These are phyloP conservation scores for Dendrostoma leiphaemia DNA, from an alignment of 2,329 filamentous ascomycete species.

Conservation along the genomic window DNA sequence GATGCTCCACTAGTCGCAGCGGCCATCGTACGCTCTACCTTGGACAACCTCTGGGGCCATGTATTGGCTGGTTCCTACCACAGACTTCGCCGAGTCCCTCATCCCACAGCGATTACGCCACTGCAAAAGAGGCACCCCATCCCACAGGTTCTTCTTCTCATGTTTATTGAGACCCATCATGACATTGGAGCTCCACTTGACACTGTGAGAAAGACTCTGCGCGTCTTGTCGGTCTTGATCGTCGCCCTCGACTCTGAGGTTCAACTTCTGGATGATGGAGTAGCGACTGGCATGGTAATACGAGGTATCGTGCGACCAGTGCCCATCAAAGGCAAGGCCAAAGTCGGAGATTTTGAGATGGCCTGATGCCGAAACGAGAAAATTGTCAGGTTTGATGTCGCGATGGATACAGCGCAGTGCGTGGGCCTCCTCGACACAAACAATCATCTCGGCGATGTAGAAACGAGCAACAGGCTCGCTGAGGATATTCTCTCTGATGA, in stretches of 20 bases:
- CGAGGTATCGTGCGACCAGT: slow-evolving; percentile 86
- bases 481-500: slow-evolving; percentile 82
- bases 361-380: slow-evolving; percentile 82
- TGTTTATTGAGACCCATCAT: slow-evolving; percentile 36
- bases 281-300: slow-evolving; percentile 86
- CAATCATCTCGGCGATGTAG: slow-evolving; percentile 93
- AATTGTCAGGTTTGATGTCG: slow-evolving; percentile 97
- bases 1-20: slow-evolving; percentile 97
- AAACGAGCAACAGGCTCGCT: slow-evolving; percentile 76
- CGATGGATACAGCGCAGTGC: slow-evolving; percentile 87
- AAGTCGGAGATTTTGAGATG: slow-evolving; percentile 97
- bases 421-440: slow-evolving; percentile 92
- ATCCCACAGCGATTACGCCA: slow-evolving; percentile 70
- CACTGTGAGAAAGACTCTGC: slow-evolving; percentile 32
- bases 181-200: slow-evolving; percentile 40
- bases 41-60: slow-evolving; percentile 94
- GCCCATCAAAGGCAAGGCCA: slow-evolving; percentile 89
- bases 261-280: slow-evolving; percentile 72
- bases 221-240: slow-evolving; percentile 61
- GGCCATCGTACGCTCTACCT: slow-evolving; percentile 80
- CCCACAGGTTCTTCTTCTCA: slow-evolving; percentile 30
- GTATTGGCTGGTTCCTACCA: slow-evolving; percentile 95
- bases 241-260: slow-evolving; percentile 73
- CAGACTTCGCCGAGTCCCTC: slow-evolving; percentile 73
- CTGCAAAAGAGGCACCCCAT: slow-evolving; percentile 55